Evolutionary conservation across 1,284 basidiomycete genomes (phyloP).

Genomic region (Microbotryum scabiosae): DNA sequence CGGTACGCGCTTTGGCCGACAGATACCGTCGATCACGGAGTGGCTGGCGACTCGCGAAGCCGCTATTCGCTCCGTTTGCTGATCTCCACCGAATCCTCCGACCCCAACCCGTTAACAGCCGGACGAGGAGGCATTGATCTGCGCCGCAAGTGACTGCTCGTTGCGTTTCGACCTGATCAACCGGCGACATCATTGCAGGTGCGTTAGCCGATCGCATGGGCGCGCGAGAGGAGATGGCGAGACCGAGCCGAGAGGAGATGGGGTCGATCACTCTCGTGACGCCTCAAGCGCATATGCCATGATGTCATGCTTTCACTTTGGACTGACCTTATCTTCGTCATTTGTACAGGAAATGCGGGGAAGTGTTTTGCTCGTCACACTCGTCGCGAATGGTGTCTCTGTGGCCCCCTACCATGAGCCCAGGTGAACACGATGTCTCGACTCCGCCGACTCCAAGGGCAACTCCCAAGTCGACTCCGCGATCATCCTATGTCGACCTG

Average conservation of each 20-base stretch:
- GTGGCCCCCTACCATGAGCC: background rate
- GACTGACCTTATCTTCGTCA: background rate
- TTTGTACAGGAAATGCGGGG: background rate
- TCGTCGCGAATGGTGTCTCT: background rate
- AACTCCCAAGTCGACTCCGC: background rate
- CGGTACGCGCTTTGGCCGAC: background rate
- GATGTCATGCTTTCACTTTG: background rate
- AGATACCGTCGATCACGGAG: background rate
- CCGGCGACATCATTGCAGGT: conserved; percentile 2
- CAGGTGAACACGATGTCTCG: background rate
- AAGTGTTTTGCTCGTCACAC: conserved; percentile 1
- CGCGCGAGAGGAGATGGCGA: background rate
- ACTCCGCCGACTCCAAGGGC: background rate
- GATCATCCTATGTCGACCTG: conserved; percentile 1
- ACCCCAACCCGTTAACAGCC: background rate
- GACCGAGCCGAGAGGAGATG: background rate
- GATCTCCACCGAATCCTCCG: too few species aligned
- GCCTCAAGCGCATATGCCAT: background rate
- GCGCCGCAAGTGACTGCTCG: background rate
- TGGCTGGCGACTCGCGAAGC: background rate
- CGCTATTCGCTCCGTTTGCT: too few species aligned
- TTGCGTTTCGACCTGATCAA: background rate
- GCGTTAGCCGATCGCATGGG: background rate
- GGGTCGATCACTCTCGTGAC: background rate
- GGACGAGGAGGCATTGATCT: conserved; percentile 4